Conservation (phyloP, 2,329 filamentous ascomycete genomes). For the Penicillium sp. region DNA sequence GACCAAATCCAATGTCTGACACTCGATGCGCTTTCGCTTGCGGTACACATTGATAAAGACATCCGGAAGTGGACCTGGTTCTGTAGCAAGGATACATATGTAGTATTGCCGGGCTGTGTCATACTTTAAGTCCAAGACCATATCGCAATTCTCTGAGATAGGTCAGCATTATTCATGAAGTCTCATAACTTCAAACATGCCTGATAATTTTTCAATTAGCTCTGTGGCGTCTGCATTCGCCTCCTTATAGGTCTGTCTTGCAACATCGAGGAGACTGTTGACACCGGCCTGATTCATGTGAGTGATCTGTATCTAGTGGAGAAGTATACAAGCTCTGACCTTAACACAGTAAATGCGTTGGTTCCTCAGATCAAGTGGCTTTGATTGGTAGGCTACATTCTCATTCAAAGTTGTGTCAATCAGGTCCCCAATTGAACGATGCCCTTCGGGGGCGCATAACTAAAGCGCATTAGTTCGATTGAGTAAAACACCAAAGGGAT, state of each 20-base stretch:
- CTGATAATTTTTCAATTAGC: conserved; percentile 65
- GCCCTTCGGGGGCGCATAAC: conserved; percentile 64
- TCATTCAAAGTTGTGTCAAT: conserved; percentile 74
- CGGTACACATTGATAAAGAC: conserved; percentile 73
- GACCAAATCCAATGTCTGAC: conserved; percentile 78
- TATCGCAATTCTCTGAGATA: conserved; percentile 53
- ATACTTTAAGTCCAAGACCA: conserved; percentile 68
- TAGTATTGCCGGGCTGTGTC: conserved; percentile 78
- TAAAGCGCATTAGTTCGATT: conserved; percentile 25
- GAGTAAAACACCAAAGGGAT: neutral
- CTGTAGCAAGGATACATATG: conserved; percentile 61
- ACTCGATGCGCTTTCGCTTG: conserved; percentile 76
- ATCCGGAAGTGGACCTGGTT: conserved; percentile 64
- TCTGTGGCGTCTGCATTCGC: conserved; percentile 73
- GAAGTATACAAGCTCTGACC: conserved; percentile 38
- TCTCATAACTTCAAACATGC: conserved; percentile 43
- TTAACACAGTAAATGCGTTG: conserved; percentile 89
- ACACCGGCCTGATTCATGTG: conserved; percentile 61
- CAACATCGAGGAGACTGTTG: conserved; percentile 82
- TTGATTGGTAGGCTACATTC: conserved; percentile 73
- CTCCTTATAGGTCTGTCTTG: conserved; percentile 85
- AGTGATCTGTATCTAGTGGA: conserved; percentile 15
- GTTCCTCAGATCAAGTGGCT: conserved; percentile 80
- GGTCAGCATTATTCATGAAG: conserved; percentile 18
- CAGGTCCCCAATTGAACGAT: conserved; percentile 59